These are phyloP conservation scores for Tricholoma sp. DNA, from an alignment of 768 basidiomycete species.

Conservation along the genomic window DNA sequence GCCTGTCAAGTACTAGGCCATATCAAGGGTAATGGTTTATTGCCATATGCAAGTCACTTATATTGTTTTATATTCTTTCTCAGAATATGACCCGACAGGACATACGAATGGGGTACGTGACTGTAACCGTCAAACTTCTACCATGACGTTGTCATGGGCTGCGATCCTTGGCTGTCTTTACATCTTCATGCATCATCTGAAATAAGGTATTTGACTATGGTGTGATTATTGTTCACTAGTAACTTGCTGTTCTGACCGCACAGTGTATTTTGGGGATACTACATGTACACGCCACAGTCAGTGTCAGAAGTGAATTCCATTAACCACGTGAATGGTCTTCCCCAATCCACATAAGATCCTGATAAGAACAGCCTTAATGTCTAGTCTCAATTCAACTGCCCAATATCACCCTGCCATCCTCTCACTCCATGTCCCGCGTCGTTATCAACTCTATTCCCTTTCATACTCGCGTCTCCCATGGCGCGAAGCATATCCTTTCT, in stretches of 20 bases:
- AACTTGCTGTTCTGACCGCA: neutral
- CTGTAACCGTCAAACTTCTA: no score
- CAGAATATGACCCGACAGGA: no score
- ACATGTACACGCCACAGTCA: neutral
- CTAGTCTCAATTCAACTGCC: neutral
- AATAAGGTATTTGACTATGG: neutral
- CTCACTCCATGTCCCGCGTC: constrained; percentile 29
- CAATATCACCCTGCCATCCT: neutral
- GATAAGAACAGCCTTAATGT: neutral
- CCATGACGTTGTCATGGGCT: no score
- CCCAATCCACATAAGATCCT: neutral
- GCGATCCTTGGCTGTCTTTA: no score
- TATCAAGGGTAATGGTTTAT: no score
- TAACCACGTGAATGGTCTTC: neutral
- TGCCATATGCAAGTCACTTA: no score
- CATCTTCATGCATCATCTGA: neutral
- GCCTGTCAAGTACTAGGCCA: no score
- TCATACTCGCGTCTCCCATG: constrained; percentile 36
- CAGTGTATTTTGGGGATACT: neutral
- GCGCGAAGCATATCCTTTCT: constrained; percentile 44
- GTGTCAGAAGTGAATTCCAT: neutral
- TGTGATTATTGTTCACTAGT: neutral
- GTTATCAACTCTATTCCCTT: constrained; percentile 39
- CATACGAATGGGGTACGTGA: no score
- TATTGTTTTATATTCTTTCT: no score